Evolutionary conservation across 495 filamentous ascomycete species (phyloP).

Genomic region (Aspergillus steynii): DNA sequence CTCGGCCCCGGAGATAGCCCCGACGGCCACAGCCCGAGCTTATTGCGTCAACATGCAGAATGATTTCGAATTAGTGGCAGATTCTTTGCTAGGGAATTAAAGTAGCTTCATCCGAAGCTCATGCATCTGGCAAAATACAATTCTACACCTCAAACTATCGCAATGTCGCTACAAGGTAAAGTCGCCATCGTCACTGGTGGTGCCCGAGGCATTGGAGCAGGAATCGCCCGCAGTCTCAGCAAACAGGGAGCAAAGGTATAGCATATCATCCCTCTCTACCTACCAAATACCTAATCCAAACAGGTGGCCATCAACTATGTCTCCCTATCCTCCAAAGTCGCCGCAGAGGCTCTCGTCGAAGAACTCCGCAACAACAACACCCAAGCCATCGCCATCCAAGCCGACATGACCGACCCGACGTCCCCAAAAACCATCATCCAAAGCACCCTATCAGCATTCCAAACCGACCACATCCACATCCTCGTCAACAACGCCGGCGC

Average conservation of each 20-base stretch:
- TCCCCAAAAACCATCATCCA: conserved; percentile 16
- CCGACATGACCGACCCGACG: conserved; percentile 13
- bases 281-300: conserved; percentile 2
- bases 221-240: conserved; percentile 41
- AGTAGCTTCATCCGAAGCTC: no score
- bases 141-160: background rate
- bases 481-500: conserved; percentile 26
- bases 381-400: conserved; percentile 19
- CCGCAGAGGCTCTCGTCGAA: conserved; percentile 15
- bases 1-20: background rate
- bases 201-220: conserved; percentile 47
- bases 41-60: background rate
- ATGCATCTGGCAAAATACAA: background rate
- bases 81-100: no score
- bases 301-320: conserved; percentile 27
- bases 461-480: conserved; percentile 26
- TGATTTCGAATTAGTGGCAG: no score
- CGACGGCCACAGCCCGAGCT: background rate
- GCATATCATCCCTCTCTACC: conserved; percentile 34
- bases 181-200: conserved; percentile 52
- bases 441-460: conserved; percentile 17
- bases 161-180: conserved; percentile 46
- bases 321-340: conserved; percentile 13
- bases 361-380: conserved; percentile 7
- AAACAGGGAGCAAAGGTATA: conserved; percentile 39